Evolutionary conservation across 2,329 filamentous ascomycete species (phyloP).

Genomic region (Verticillium albo-atrum): DNA sequence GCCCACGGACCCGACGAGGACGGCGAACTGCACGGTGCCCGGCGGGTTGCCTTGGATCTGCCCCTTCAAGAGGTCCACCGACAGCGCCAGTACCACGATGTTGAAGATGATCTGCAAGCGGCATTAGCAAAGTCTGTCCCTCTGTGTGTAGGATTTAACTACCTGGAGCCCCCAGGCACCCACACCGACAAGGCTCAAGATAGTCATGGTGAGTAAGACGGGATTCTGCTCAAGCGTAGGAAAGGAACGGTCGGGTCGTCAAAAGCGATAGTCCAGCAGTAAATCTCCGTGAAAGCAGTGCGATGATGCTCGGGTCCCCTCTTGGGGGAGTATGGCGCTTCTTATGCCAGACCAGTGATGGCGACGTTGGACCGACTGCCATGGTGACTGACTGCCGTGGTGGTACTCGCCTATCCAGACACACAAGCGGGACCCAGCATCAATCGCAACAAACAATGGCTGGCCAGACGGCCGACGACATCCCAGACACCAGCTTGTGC

Average conservation of each 20-base stretch:
- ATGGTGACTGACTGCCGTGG: too few species aligned
- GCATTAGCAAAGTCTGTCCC: neutral
- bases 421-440: too few species aligned
- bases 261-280: too few species aligned
- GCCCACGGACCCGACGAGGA: constrained; percentile 7
- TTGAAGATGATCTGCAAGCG: constrained; percentile 5
- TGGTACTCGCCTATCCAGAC: too few species aligned
- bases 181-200: neutral
- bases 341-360: too few species aligned
- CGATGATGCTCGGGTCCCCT: too few species aligned
- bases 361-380: too few species aligned
- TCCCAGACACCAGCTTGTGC: too few species aligned
- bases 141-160: neutral
- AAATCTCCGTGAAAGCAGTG: too few species aligned
- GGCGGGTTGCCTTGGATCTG: constrained; percentile 4
- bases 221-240: neutral
- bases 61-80: constrained; percentile 1
- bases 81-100: constrained; percentile 8
- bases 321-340: too few species aligned
- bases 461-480: too few species aligned
- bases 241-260: neutral
- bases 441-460: too few species aligned
- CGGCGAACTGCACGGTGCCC: constrained; percentile 5
- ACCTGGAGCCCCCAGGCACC: constrained; percentile 10
- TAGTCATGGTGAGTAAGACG: neutral